Evolutionary conservation across 306 rosid species (phyloP).

Genomic region (Prunus davidiana): DNA sequence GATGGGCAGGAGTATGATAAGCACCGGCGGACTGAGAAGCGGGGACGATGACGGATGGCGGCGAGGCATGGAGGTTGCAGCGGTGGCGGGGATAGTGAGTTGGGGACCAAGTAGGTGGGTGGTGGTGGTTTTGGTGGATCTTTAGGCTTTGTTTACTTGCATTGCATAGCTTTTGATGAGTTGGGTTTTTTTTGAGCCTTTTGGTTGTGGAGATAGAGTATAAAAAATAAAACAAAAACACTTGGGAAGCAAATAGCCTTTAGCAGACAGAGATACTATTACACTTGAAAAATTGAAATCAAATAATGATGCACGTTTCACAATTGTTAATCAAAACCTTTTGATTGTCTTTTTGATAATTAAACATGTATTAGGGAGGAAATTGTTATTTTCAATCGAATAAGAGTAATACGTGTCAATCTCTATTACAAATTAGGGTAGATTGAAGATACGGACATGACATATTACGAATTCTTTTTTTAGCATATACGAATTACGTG

Average conservation of each 20-base stretch:
- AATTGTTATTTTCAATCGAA: background rate
- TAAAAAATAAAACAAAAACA: background rate
- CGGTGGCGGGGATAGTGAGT: conserved; percentile 5
- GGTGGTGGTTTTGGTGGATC: conserved; percentile 7
- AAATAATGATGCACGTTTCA: background rate
- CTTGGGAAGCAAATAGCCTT: background rate
- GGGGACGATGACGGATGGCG: conserved; percentile 43
- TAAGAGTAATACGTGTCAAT: background rate
- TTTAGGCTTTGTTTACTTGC: conserved; percentile 1
- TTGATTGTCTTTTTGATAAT: background rate
- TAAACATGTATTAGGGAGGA: no score
- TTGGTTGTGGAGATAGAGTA: conserved; percentile 5
- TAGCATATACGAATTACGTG: background rate
- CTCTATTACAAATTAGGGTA: background rate
- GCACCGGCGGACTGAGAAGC: conserved; percentile 53
- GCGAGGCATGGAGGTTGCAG: conserved; percentile 47
- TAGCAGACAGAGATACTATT: background rate
- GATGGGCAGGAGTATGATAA: conserved; percentile 68
- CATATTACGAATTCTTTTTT: background rate
- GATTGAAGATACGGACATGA: background rate
- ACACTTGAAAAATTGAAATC: background rate
- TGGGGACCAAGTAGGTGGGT: conserved; percentile 24
- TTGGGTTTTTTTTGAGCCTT: background rate
- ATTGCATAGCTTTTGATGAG: background rate
- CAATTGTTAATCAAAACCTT: background rate